Conservation (phyloP, 148 eudicot genomes). For the Simmondsia chinensis region DNA sequence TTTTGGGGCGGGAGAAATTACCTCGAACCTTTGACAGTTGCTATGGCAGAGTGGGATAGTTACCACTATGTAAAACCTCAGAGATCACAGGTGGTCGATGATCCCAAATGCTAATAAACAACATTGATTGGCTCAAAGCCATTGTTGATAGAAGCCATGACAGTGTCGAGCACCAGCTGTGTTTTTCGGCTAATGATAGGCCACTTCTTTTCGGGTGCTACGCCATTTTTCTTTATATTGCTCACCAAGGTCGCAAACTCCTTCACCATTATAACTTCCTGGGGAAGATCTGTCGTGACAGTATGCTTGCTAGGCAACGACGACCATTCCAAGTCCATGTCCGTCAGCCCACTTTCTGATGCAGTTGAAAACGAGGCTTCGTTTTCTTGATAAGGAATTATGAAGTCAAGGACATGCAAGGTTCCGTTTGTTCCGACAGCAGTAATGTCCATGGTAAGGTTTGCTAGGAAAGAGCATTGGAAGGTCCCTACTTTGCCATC, state of each 20-base stretch:
- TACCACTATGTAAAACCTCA: too few relatives aligned
- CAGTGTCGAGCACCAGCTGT: conserved; percentile 45
- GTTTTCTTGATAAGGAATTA: conserved; percentile 24
- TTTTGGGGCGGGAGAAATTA: too few relatives aligned
- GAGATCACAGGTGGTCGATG: too few relatives aligned
- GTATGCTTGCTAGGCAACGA: conserved; percentile 25
- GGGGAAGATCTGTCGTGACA: conserved; percentile 32
- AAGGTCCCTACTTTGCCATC: conserved; percentile 44
- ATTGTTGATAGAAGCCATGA: conserved; percentile 31
- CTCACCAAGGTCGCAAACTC: conserved; percentile 36
- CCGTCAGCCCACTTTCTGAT: conserved; percentile 17
- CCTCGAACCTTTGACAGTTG: too few relatives aligned
- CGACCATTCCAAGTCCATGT: conserved; percentile 29
- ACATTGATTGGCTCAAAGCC: conserved; percentile 37
- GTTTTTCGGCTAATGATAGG: conserved; percentile 38
- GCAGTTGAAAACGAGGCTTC: conserved; percentile 20
- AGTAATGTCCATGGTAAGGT: conserved; percentile 41
- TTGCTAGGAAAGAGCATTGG: conserved; percentile 45
- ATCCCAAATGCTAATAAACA: too few relatives aligned
- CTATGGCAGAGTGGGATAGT: too few relatives aligned
- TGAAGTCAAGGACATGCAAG: conserved; percentile 31
- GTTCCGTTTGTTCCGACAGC: conserved; percentile 41
- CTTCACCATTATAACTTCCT: conserved; percentile 47
- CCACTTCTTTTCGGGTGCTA: conserved; percentile 37
- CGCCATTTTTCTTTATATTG: conserved; percentile 21